Percentiles rank a stretch among this genome's conserved stretches.
Conservation (phyloP, 2,329 filamentous ascomycete genomes). For the Ceratocystis papillata region DNA sequence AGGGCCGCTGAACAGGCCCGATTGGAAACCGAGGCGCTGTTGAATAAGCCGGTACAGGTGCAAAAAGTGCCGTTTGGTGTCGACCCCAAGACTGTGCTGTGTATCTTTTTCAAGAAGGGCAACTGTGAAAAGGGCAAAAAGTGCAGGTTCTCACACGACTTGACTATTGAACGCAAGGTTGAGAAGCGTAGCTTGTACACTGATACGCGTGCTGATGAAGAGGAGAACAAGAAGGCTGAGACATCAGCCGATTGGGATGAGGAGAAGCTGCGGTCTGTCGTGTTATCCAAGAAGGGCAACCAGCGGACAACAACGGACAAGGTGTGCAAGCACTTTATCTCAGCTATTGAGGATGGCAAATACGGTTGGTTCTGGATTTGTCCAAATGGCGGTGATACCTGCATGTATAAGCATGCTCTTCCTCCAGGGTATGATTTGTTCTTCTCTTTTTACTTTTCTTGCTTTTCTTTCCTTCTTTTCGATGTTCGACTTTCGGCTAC, state of each 20-base stretch:
- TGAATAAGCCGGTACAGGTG: conserved; percentile 86
- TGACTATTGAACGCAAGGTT: conserved; percentile 77
- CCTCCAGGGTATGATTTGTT: conserved; percentile 67
- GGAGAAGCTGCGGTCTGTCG: conserved; percentile 81
- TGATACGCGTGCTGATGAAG: conserved; percentile 64
- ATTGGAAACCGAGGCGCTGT: conserved; percentile 66
- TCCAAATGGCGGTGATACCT: conserved; percentile 92
- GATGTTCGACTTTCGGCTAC: background rate
- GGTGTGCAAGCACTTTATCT: conserved; percentile 97
- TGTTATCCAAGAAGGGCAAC: conserved; percentile 94
- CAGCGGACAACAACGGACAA: conserved; percentile 92
- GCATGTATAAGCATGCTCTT: conserved; percentile 95
- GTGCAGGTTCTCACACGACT: conserved; percentile 95
- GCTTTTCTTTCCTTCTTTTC: background rate
- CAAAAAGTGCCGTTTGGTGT: conserved; percentile 98
- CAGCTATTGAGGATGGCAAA: conserved; percentile 94
- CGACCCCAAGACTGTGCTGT: conserved; percentile 93
- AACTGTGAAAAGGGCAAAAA: conserved; percentile 94
- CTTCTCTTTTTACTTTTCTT: background rate
- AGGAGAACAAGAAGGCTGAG: conserved; percentile 73
- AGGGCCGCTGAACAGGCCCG: conserved; percentile 76
- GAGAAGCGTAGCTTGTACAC: conserved; percentile 88
- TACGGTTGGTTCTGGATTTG: conserved; percentile 99
- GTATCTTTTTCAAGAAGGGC: conserved; percentile 94
- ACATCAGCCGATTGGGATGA: conserved; percentile 97